Evolutionary conservation across 495 filamentous ascomycete species (phyloP).

Genomic region (Chaetomidium leptoderma): DNA sequence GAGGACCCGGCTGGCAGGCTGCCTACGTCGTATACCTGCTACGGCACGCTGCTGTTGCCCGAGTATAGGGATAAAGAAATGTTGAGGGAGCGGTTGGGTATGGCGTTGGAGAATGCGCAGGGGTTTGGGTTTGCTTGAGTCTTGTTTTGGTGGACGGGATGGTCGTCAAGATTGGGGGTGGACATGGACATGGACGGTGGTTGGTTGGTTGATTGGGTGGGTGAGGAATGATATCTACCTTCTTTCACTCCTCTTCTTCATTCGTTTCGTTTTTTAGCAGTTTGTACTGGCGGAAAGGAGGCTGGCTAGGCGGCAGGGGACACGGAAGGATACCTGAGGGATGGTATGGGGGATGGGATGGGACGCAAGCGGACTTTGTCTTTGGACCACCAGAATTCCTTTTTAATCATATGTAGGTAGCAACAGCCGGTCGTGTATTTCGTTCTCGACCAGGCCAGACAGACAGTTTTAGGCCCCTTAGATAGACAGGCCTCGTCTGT

Average conservation of each 20-base stretch:
- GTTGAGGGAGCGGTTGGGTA: constrained; percentile 65
- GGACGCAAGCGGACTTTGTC: background rate
- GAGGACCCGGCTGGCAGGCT: constrained; percentile 52
- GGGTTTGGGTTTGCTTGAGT: constrained; percentile 74
- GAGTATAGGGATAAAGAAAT: constrained; percentile 69
- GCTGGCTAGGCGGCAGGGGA: too few species aligned
- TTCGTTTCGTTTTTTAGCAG: too few species aligned
- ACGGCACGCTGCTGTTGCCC: constrained; percentile 77
- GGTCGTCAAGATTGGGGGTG: background rate
- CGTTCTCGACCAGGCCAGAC: background rate
- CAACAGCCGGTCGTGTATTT: background rate
- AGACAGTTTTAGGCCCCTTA: background rate
- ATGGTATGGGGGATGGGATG: background rate
- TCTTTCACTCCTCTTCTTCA: too few species aligned
- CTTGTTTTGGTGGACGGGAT: too few species aligned
- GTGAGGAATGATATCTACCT: too few species aligned
- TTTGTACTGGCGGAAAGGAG: background rate
- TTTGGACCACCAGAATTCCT: background rate
- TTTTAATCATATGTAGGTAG: background rate
- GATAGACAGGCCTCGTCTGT: background rate
- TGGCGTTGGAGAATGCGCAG: constrained; percentile 83
- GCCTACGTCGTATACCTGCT: constrained; percentile 85
- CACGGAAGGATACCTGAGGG: background rate
- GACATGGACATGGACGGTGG: background rate
- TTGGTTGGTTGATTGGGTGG: too few species aligned